A percentile compares a stretch with the other conserved stretches of the same genome.
Evolutionary conservation across 2,329 filamentous ascomycete species (phyloP).

Genomic region (Pseudogymnoascus sp.): DNA sequence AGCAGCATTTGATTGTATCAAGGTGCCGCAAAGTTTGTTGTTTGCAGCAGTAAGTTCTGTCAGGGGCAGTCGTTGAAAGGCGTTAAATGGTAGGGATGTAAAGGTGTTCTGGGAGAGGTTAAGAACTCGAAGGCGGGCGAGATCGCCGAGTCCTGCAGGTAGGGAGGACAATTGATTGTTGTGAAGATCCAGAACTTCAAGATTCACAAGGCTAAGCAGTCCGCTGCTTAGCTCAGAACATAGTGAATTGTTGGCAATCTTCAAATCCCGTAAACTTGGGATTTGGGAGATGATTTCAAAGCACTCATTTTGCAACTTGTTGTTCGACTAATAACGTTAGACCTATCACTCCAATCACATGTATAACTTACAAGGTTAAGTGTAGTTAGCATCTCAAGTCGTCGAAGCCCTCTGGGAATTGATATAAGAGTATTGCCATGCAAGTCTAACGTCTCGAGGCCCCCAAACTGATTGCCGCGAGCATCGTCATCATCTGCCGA

Average conservation of each 20-base stretch:
- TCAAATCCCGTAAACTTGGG: conserved; percentile 64
- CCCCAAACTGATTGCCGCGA: conserved; percentile 69
- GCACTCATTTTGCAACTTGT: conserved; percentile 64
- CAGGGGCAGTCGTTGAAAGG: conserved; percentile 58
- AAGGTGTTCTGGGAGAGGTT: conserved; percentile 77
- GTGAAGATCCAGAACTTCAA: conserved; percentile 77
- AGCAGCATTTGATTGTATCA: conserved; percentile 57
- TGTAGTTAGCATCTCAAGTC: conserved; percentile 64
- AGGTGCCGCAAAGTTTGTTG: conserved; percentile 65
- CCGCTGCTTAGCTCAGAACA: conserved; percentile 56
- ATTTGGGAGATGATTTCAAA: conserved; percentile 70
- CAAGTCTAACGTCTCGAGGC: conserved; percentile 71
- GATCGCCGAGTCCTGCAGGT: conserved; percentile 55
- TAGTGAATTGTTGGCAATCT: conserved; percentile 68
- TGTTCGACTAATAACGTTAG: conserved; percentile 56
- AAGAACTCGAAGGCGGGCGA: conserved; percentile 63
- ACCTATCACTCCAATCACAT: neutral
- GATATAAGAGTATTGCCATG: conserved; percentile 72
- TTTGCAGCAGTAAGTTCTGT: conserved; percentile 66
- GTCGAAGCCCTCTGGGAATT: conserved; percentile 67
- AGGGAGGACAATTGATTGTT: conserved; percentile 69
- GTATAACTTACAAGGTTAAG: conserved; percentile 63
- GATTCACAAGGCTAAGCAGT: conserved; percentile 54
- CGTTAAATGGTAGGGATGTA: conserved; percentile 59
- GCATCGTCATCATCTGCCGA: conserved; percentile 56